A percentile compares a stretch with the other conserved stretches of the same genome.
phyloP scores from a whole-genome alignment of 805 yeast genomes.

The Candida anglica region DNA sequence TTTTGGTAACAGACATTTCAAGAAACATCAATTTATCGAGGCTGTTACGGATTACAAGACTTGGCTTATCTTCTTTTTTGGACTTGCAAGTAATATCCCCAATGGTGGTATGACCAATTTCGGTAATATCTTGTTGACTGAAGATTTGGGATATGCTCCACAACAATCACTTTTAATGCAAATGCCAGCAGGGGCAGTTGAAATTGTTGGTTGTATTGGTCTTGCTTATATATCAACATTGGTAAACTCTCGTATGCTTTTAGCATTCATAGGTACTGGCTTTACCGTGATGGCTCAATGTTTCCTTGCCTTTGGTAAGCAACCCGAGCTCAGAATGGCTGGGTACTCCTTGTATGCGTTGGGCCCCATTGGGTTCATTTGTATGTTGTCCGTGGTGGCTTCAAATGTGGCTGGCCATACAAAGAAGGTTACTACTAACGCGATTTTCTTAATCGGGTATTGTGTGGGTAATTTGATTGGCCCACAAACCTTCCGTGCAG shows the following conservation, averaged over 20 bases:
- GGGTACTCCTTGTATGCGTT: constrained; percentile 26
- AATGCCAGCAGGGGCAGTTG: constrained; percentile 38
- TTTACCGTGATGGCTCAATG: constrained; percentile 24
- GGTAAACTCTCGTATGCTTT: constrained; percentile 18
- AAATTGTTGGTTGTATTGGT: constrained; percentile 19
- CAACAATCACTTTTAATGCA: constrained; percentile 24
- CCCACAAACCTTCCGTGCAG: constrained; percentile 19
- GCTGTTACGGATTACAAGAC: constrained; percentile 46
- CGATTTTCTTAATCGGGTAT: constrained; percentile 21
- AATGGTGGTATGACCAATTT: constrained; percentile 36
- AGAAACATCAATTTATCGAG: constrained; percentile 51
- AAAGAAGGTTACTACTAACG: constrained; percentile 22
- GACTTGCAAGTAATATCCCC: constrained; percentile 24
- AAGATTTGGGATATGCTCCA: constrained; percentile 14
- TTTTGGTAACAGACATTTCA: constrained; percentile 52
- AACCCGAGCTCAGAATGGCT: constrained; percentile 18
- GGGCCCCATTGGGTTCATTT: constrained; percentile 24
- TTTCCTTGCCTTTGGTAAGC: constrained; percentile 23
- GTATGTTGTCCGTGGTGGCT: constrained; percentile 16
- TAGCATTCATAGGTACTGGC: constrained; percentile 18
- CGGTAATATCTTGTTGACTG: constrained; percentile 20
- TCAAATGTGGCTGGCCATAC: constrained; percentile 24
- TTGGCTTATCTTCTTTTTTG: constrained; percentile 43
- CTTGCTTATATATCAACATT: constrained; percentile 12
- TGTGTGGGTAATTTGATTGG: constrained; percentile 27